Evolutionary conservation across 108 stramenopile species (phyloP).

Genomic region (Thalassiosira profunda): DNA sequence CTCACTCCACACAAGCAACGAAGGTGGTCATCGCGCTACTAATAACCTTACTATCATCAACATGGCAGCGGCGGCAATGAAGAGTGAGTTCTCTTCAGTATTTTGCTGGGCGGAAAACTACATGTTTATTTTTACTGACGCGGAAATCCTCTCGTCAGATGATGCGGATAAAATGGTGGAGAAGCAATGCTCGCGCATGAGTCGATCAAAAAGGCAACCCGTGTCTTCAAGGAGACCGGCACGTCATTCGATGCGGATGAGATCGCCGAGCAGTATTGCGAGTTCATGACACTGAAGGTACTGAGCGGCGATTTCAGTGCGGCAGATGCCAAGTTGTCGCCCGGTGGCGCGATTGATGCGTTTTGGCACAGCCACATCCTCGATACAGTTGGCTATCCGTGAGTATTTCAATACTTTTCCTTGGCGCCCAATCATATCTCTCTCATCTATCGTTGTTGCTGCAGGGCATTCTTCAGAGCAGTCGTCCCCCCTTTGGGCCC

Average conservation of each 20-base stretch:
- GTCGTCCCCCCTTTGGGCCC: not conserved
- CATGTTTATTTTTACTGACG: too few relatives aligned
- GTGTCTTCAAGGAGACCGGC: not conserved
- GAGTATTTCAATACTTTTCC: not conserved
- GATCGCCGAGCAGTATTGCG: conserved; percentile 15
- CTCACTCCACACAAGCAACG: too few relatives aligned
- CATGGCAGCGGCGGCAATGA: too few relatives aligned
- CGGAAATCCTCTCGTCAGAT: too few relatives aligned
- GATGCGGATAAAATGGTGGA: too few relatives aligned
- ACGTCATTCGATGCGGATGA: not conserved
- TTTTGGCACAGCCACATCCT: conserved; percentile 18
- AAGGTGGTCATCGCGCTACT: too few relatives aligned
- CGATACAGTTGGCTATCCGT: conserved; percentile 11
- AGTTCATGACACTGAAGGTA: conserved; percentile 14
- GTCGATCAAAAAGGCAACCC: conserved; percentile 17
- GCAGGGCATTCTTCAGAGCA: not conserved
- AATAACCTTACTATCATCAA: too few relatives aligned
- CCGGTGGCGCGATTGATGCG: conserved; percentile 3
- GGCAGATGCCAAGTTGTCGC: not conserved
- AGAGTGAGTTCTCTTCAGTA: too few relatives aligned
- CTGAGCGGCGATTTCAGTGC: not conserved
- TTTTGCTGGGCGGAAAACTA: too few relatives aligned
- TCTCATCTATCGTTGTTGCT: too few relatives aligned
- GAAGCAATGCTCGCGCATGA: conserved; percentile 10
- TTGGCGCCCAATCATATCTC: not conserved